Conservation (phyloP, 441 rosid species). For the Populus hybrid region DNA sequence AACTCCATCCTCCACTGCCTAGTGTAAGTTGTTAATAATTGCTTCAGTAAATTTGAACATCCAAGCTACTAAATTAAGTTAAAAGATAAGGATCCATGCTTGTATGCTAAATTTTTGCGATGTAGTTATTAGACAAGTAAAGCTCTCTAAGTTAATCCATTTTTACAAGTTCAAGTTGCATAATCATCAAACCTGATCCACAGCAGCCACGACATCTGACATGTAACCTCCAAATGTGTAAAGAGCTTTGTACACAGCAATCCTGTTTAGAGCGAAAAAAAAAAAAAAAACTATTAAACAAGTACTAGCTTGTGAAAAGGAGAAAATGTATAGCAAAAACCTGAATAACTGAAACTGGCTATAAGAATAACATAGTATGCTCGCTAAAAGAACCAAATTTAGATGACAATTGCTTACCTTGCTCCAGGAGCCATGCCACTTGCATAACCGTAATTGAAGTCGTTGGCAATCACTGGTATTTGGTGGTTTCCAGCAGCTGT, state of each 20-base stretch:
- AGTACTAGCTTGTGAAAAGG: not conserved
- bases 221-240: conserved; percentile 92
- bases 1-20: conserved; percentile 98
- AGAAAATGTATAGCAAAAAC: not conserved
- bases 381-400: conserved; percentile 2
- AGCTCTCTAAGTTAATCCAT: not conserved
- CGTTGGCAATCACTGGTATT: conserved; percentile 64
- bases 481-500: conserved; percentile 91
- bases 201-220: conserved; percentile 95
- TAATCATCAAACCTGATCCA: conserved; percentile 61
- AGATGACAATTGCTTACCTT: conserved; percentile 44
- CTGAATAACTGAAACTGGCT: conserved; percentile 12
- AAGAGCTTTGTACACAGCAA: conserved; percentile 88
- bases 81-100: not conserved
- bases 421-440: conserved; percentile 97
- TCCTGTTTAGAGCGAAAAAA: conserved; percentile 30
- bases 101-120: not conserved
- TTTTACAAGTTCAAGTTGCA: not conserved
- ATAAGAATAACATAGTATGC: not conserved
- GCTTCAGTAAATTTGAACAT: not conserved
- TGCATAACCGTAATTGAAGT: conserved; percentile 77
- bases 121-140: not conserved
- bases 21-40: conserved; percentile 14
- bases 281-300: not conserved
- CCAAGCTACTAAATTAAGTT: not conserved